These are phyloP conservation scores for Arthroderma sp. DNA, from an alignment of 2,329 filamentous ascomycete genomes.

Conservation along the genomic window DNA sequence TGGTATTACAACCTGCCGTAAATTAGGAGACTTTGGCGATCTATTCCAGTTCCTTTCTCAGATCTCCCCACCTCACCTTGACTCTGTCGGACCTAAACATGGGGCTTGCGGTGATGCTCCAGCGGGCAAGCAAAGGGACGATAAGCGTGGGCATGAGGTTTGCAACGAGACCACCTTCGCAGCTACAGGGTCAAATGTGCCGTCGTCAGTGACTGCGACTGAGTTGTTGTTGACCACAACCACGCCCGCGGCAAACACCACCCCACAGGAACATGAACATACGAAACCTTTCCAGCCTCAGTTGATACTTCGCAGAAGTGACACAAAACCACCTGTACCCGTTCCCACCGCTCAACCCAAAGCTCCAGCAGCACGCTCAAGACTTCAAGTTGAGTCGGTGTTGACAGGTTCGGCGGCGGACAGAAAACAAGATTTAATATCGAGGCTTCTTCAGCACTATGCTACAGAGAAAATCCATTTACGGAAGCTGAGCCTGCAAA, in stretches of 20 bases:
- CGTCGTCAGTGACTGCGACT: too few relatives aligned
- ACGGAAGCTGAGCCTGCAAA: constrained; percentile 12
- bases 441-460: constrained; percentile 12
- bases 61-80: constrained; percentile 7
- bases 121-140: too few relatives aligned
- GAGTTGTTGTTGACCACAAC: too few relatives aligned
- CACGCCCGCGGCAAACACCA: too few relatives aligned
- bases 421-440: constrained; percentile 15
- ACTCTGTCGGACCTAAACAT: neutral
- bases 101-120: too few relatives aligned
- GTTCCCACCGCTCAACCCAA: neutral
- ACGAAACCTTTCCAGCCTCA: neutral
- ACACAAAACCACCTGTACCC: neutral
- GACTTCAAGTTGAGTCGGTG: constrained; percentile 5
- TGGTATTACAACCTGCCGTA: constrained; percentile 4
- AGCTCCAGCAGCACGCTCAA: neutral
- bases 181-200: neutral
- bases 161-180: too few relatives aligned
- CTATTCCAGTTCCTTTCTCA: constrained; percentile 29
- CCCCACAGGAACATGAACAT: too few relatives aligned
- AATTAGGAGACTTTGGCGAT: constrained; percentile 31
- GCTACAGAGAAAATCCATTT: constrained; percentile 15
- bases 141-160: too few relatives aligned
- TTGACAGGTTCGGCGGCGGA: constrained; percentile 6
- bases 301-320: neutral